Conservation (phyloP, 805 yeast genomes). For the Maudiozyma serrabonitensis region DNA sequence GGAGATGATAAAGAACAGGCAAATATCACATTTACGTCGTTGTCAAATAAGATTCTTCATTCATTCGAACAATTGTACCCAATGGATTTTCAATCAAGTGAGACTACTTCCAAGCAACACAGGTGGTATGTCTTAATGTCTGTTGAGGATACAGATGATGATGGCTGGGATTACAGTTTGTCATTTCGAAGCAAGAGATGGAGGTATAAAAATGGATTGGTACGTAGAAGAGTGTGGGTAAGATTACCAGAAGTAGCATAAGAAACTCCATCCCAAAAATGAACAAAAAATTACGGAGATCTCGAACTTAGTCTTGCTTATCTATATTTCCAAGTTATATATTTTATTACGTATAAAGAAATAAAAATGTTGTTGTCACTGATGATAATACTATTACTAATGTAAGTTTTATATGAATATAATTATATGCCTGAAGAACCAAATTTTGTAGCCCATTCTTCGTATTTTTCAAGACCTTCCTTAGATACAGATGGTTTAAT, state of each 20-base stretch:
- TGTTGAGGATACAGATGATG: slow-evolving; percentile 57
- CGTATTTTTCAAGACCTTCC: slow-evolving; percentile 72
- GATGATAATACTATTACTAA: neutral
- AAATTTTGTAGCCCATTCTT: slow-evolving; percentile 77
- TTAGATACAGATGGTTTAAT: slow-evolving; percentile 82
- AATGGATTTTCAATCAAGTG: slow-evolving; percentile 4
- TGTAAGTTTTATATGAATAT: neutral
- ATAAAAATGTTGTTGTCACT: neutral
- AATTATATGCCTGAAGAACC: slow-evolving; percentile 81
- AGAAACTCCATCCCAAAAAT: too few relatives aligned
- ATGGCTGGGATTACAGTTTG: slow-evolving; percentile 72
- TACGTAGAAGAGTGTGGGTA: slow-evolving; percentile 60
- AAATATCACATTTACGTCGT: slow-evolving; percentile 3
- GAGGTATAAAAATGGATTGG: slow-evolving; percentile 58
- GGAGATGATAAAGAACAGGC: neutral
- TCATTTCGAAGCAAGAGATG: slow-evolving; percentile 40
- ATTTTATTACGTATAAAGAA: neutral
- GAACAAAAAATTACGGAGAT: too few relatives aligned
- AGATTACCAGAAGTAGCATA: slow-evolving; percentile 18
- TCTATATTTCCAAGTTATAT: neutral
- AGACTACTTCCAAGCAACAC: slow-evolving; percentile 6
- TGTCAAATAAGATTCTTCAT: slow-evolving; percentile 9
- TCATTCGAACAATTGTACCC: slow-evolving; percentile 17
- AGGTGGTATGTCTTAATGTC: slow-evolving; percentile 68
- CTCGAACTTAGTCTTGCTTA: too few relatives aligned